Evolutionary conservation across 768 basidiomycete genomes (phyloP).

Genomic region (Cystofilobasidium bisporidii): DNA sequence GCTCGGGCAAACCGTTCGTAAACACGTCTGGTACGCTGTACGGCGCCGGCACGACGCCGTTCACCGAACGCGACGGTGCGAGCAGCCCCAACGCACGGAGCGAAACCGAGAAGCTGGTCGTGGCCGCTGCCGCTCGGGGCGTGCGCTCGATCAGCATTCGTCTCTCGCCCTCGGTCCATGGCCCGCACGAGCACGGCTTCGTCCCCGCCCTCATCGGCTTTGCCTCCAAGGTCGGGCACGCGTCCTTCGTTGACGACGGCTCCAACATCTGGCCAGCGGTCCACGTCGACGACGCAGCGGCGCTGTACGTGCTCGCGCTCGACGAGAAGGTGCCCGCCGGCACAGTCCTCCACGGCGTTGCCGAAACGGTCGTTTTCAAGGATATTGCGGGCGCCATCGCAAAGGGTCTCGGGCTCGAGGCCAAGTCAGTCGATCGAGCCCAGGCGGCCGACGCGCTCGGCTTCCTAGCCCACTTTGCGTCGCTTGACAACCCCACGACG

Average conservation of each 20-base stretch:
- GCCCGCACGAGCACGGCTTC: conserved; percentile 9
- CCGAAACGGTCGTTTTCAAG: conserved; percentile 16
- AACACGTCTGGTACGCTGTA: neutral
- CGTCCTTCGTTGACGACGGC: conserved; percentile 14
- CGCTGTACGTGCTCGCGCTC: conserved; percentile 31
- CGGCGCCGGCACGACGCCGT: neutral
- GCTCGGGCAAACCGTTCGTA: neutral
- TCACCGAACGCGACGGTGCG: neutral
- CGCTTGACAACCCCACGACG: neutral
- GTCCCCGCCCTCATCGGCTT: neutral
- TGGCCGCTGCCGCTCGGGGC: neutral
- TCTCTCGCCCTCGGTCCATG: conserved; percentile 17
- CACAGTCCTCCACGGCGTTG: conserved; percentile 27
- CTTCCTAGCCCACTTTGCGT: neutral
- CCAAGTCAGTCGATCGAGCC: conserved; percentile 26
- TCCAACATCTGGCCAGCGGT: conserved; percentile 30
- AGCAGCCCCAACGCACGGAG: neutral
- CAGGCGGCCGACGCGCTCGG: neutral
- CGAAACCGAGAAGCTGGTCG: neutral
- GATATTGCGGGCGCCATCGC: conserved; percentile 28
- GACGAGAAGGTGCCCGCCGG: conserved; percentile 28
- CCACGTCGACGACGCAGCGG: conserved; percentile 33
- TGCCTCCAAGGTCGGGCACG: neutral
- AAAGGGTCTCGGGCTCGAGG: conserved; percentile 22
- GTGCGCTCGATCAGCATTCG: conserved; percentile 8